Evolutionary conservation across 2,329 filamentous ascomycete species (phyloP).

Genomic region (Epichloe gansuensis): DNA sequence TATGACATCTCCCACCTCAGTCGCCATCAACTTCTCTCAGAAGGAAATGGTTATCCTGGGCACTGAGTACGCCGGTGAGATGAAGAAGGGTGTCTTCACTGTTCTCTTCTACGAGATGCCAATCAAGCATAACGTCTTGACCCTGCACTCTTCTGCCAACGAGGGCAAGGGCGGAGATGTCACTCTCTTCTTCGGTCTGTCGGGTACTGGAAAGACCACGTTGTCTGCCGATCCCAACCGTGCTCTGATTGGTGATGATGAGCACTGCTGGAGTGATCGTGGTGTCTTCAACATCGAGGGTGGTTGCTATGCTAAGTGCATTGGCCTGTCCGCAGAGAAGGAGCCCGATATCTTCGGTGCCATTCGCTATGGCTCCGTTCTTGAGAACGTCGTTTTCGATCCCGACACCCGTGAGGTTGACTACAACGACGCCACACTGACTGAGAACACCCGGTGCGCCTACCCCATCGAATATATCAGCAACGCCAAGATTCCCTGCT

Average conservation of each 20-base stretch:
- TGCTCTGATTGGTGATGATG: conserved; percentile 91
- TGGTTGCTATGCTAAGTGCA: conserved; percentile 98
- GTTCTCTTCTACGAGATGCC: conserved; percentile 99
- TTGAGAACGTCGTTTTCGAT: conserved; percentile 98
- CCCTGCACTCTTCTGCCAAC: conserved; percentile 96
- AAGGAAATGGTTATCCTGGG: conserved; percentile 99
- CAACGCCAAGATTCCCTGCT: conserved; percentile 97
- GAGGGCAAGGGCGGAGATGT: conserved; percentile 91
- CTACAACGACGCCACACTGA: conserved; percentile 90
- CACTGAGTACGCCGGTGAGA: conserved; percentile 82
- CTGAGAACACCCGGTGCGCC: conserved; percentile 95
- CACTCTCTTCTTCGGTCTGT: conserved; percentile 98
- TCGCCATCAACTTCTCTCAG: conserved; percentile 97
- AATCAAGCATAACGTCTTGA: conserved; percentile 97
- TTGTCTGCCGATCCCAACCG: conserved; percentile 95
- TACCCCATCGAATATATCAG: conserved; percentile 99
- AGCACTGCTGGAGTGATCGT: conserved; percentile 97
- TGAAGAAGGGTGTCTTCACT: conserved; percentile 95
- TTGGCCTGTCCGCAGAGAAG: conserved; percentile 95
- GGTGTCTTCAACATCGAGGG: conserved; percentile 99
- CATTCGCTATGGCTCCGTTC: conserved; percentile 91
- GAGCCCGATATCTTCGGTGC: conserved; percentile 96
- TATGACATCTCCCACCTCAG: conserved; percentile 97
- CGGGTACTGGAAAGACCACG: conserved; percentile 97
- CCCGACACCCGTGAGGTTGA: conserved; percentile 79